phyloP scores from a whole-genome alignment of 371 early-diverging fungal species.

The Mortierella sp. region DNA sequence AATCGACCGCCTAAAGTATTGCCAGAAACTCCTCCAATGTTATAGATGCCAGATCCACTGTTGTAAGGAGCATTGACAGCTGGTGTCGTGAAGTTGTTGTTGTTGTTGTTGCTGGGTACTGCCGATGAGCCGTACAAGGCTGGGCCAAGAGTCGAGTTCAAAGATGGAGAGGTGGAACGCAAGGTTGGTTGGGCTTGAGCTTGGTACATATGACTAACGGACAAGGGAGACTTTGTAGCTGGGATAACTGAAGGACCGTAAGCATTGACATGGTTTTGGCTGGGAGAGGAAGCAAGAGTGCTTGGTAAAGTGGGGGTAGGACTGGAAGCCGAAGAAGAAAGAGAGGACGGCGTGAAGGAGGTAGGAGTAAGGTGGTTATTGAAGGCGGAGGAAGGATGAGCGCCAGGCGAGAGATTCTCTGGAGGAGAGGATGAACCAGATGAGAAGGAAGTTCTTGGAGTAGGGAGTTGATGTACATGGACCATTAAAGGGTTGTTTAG shows the following conservation, averaged over 20 bases:
- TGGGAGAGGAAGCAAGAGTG: slow-evolving; percentile 42
- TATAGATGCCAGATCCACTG: slow-evolving; percentile 30
- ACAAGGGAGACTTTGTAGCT: slow-evolving; percentile 30
- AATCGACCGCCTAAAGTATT: slow-evolving; percentile 24
- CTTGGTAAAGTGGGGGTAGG: slow-evolving; percentile 37
- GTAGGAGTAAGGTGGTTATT: slow-evolving; percentile 11
- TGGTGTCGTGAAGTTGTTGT: not conserved
- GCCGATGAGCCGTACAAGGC: slow-evolving; percentile 23
- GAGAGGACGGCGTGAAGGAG: slow-evolving; percentile 16
- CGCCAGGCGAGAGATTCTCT: slow-evolving; percentile 44
- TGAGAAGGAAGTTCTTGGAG: slow-evolving; percentile 55
- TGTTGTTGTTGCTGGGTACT: slow-evolving; percentile 4
- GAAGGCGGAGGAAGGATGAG: slow-evolving; percentile 5
- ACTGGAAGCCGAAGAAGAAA: slow-evolving; percentile 20
- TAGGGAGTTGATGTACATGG: slow-evolving; percentile 52
- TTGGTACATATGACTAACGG: slow-evolving; percentile 33
- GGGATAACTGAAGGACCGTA: slow-evolving; percentile 11
- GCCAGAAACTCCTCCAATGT: slow-evolving; percentile 17
- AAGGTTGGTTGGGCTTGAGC: slow-evolving; percentile 38
- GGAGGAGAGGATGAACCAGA: slow-evolving; percentile 52
- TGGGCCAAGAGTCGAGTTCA: slow-evolving; percentile 31
- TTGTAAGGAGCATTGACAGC: slow-evolving; percentile 19
- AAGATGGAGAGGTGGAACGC: slow-evolving; percentile 42
- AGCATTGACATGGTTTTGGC: slow-evolving; percentile 1
- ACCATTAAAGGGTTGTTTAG: slow-evolving; percentile 39